Evolutionary conservation across 2,329 filamentous ascomycete species (phyloP), one percentile per base, ranked within the genome.

Genomic region (Phoma herbarum): DNA sequence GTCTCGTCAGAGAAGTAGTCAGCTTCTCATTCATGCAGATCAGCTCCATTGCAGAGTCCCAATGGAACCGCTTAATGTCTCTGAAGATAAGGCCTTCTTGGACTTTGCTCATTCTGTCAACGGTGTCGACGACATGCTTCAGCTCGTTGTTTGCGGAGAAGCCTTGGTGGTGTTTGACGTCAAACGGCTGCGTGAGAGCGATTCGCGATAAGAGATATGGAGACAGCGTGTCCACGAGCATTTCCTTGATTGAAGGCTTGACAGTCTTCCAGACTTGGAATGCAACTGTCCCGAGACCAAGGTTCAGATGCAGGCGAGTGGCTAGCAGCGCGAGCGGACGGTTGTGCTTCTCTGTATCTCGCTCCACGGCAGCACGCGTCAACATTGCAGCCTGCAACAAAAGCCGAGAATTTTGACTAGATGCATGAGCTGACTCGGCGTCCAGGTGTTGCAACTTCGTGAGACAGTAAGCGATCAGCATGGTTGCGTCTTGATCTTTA

Each of bases 181-280:
- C 73, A 49, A 75, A 76, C 9, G 73, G 75, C 57, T 76, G 73
- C 7, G 66, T 70, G 18, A 70, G 52, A 16, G 75, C 75, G 25
- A 76, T 75, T 2, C 70, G 68, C 10, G 69, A 67, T 12, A 77
- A 61, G 1, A 75, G 57, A 20, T 66, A 63, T 31, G 72, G 70
- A 9, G 74, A 73, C 14, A 74, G 25, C 3, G 69, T 76, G 41
- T 76, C 72, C 11, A 73, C 47, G 3, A 77, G 63, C 66, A 77
- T 75, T 44, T 76, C 73, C 52, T 77, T 77, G 29, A 71, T 66
- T 35, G 41, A 43, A 18, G 41, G 41, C 41, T 67, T 69, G 2
- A 64, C 65, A 33, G 69, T 53, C 16, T 51, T 54, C 51, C 70
- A 76, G 18, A 73, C 60, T 11, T 69, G 61, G 45, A 75, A 74